phyloP scores from a whole-genome alignment of 768 basidiomycete genomes.

The Lactifluus pinguis region DNA sequence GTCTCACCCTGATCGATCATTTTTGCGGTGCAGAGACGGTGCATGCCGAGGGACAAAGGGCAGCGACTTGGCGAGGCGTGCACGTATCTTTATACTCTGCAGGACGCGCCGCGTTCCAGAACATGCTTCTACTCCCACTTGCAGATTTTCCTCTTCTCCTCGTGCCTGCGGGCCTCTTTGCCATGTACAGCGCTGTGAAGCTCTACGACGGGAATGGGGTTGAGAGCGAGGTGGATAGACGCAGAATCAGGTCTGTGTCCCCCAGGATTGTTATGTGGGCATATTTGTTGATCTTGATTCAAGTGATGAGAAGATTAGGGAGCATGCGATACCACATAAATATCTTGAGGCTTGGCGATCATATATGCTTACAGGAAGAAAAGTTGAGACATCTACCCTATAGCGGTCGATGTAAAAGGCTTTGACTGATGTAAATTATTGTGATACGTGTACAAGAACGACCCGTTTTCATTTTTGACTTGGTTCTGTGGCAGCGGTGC shows the following conservation, averaged over 20 bases:
- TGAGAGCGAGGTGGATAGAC: conserved; percentile 4
- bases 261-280: not conserved
- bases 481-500: too few species aligned
- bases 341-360: conserved; percentile 12
- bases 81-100: conserved; percentile 18
- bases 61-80: conserved; percentile 18
- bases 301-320: conserved; percentile 17
- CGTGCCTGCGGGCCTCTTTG: conserved; percentile 19
- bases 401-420: not conserved
- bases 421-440: not conserved
- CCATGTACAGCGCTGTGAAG: conserved; percentile 14
- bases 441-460: not conserved
- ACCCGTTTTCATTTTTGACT: too few species aligned
- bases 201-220: conserved; percentile 17
- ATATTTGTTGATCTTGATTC: not conserved
- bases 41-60: conserved; percentile 6
- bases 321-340: conserved; percentile 9
- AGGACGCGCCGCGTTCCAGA: conserved; percentile 14
- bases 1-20: conserved; percentile 9
- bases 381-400: not conserved
- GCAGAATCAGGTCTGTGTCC: conserved; percentile 13
- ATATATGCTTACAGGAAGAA: not conserved
- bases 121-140: conserved; percentile 18
- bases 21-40: conserved; percentile 7
- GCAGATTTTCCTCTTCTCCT: conserved; percentile 13